Percentiles rank a stretch among this genome's conserved stretches.
phyloP scores from a whole-genome alignment of 805 yeast genomes.

The Kodamaea leandrae region DNA sequence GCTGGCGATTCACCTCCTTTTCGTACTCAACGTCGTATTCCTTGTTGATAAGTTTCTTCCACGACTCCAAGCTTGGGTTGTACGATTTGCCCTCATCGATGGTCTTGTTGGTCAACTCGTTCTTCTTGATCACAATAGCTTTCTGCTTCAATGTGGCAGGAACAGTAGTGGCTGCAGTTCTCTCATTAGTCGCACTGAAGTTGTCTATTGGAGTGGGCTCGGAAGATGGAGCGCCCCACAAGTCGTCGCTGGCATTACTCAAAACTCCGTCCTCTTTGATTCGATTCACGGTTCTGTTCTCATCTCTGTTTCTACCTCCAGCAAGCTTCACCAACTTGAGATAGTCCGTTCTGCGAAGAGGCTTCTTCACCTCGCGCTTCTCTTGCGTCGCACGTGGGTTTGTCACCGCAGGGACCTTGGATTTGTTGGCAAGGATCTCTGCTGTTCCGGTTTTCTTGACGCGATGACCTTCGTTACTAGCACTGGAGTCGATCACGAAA shows the following conservation, averaged over 20 bases:
- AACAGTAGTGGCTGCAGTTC: conserved; percentile 43
- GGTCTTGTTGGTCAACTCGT: conserved; percentile 34
- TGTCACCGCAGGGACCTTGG: conserved; percentile 69
- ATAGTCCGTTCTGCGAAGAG: conserved; percentile 62
- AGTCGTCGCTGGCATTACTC: conserved; percentile 43
- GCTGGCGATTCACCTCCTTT: conserved; percentile 61
- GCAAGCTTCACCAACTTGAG: conserved; percentile 69
- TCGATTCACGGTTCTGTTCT: conserved; percentile 47
- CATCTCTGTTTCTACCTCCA: conserved; percentile 61
- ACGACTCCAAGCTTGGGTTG: conserved; percentile 81
- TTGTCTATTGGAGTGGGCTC: conserved; percentile 16
- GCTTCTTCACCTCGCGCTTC: conserved; percentile 35
- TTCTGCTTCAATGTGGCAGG: conserved; percentile 55
- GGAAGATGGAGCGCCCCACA: conserved; percentile 55
- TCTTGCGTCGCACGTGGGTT: conserved; percentile 11
- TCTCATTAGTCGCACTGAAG: conserved; percentile 17
- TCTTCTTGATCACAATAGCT: conserved; percentile 54
- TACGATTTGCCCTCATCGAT: conserved; percentile 91
- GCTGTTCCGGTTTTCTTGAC: conserved; percentile 52
- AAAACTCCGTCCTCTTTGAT: conserved; percentile 58
- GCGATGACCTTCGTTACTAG: conserved; percentile 20
- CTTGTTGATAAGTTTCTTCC: conserved; percentile 68
- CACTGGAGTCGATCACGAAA: conserved; percentile 43
- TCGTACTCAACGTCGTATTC: conserved; percentile 67
- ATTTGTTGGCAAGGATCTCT: conserved; percentile 68